Percentiles rank a stretch among this genome's conserved stretches.
Conservation (phyloP, 2,329 filamentous ascomycete genomes). For the Gnomoniopsis sp. region DNA sequence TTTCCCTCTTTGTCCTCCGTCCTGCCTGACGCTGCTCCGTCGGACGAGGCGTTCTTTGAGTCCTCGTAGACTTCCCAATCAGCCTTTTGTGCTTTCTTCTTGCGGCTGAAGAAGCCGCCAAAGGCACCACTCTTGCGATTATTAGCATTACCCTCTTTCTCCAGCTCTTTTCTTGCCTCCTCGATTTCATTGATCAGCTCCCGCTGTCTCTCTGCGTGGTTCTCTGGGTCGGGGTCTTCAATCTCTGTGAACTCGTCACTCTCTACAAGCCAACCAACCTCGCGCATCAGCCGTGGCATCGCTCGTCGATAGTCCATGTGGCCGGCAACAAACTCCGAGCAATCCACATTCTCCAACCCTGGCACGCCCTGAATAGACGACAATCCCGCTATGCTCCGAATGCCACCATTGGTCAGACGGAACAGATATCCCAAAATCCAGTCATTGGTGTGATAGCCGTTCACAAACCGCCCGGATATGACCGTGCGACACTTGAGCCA, state of each 20-base stretch:
- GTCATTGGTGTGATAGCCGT: slow-evolving; percentile 90
- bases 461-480: slow-evolving; percentile 88
- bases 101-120: slow-evolving; percentile 71
- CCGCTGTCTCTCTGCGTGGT: slow-evolving; percentile 80
- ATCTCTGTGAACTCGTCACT: slow-evolving; percentile 95
- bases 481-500: slow-evolving; percentile 78
- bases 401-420: slow-evolving; percentile 87
- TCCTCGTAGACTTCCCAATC: slow-evolving; percentile 21
- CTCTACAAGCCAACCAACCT: slow-evolving; percentile 87
- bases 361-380: slow-evolving; percentile 72
- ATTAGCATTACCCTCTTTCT: slow-evolving; percentile 66
- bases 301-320: slow-evolving; percentile 96
- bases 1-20: slow-evolving; percentile 47
- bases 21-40: slow-evolving; percentile 29
- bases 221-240: slow-evolving; percentile 94
- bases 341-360: slow-evolving; percentile 84
- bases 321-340: slow-evolving; percentile 79
- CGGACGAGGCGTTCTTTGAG: slow-evolving; percentile 16
- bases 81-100: slow-evolving; percentile 72
- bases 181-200: slow-evolving; percentile 97
- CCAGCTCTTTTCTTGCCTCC: slow-evolving; percentile 82
- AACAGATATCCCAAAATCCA: slow-evolving; percentile 98
- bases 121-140: slow-evolving; percentile 48
- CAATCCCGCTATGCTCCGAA: slow-evolving; percentile 83
- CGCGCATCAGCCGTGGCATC: slow-evolving; percentile 82